A percentile compares a stretch with the other conserved stretches of the same genome.
These are phyloP conservation scores for Acanthamoeba castellanii DNA, from an alignment of 208 protist species.

Conservation along the genomic window DNA sequence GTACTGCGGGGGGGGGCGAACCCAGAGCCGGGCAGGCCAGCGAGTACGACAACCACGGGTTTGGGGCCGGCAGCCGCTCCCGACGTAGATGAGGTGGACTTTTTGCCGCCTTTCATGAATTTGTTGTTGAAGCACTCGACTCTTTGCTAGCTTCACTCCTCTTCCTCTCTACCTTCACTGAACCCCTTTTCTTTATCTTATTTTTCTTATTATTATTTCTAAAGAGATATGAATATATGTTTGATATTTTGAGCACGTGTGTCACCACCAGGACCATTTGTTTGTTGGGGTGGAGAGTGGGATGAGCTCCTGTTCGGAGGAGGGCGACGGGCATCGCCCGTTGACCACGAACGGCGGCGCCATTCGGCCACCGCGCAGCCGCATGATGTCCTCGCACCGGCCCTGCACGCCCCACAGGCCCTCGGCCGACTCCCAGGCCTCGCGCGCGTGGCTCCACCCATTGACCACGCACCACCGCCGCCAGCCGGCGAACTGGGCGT, in stretches of 20 bases:
- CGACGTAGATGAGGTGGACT: background rate
- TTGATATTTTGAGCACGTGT: too few species aligned
- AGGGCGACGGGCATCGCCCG: background rate
- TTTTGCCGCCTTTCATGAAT: background rate
- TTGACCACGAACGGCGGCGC: background rate
- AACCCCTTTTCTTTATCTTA: background rate
- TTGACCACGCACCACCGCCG: background rate
- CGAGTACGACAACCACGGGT: background rate
- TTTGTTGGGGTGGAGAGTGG: background rate
- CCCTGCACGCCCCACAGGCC: background rate
- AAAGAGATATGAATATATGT: background rate
- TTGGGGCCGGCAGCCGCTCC: background rate
- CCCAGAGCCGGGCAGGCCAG: constrained; percentile 14
- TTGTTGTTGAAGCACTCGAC: too few species aligned
- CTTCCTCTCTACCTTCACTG: too few species aligned
- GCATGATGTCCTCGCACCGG: background rate
- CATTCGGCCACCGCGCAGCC: background rate
- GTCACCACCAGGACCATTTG: too few species aligned
- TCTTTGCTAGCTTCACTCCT: too few species aligned
- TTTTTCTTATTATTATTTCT: background rate
- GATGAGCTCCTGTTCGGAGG: background rate
- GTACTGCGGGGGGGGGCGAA: background rate
- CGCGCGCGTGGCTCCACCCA: background rate
- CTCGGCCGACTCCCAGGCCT: background rate
- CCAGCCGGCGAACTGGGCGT: background rate